These are phyloP conservation scores for Plenodomus biglobosus DNA, from an alignment of 2,329 filamentous ascomycete species.

Conservation along the genomic window DNA sequence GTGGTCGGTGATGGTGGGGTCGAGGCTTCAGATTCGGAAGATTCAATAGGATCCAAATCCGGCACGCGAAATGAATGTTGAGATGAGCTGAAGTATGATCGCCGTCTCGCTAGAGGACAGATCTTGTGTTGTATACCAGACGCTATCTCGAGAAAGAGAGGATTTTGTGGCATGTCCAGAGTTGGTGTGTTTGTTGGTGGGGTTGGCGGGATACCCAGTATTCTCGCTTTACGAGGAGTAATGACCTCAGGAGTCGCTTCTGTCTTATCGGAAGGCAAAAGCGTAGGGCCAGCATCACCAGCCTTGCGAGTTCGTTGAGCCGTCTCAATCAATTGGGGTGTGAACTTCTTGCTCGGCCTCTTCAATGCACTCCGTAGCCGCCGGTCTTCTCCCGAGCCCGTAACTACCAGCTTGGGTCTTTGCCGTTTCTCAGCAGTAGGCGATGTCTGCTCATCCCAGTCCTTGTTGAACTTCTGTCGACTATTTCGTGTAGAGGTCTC, in stretches of 20 bases:
- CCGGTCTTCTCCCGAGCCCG: background rate
- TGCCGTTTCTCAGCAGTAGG: constrained; percentile 28
- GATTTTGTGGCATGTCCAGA: constrained; percentile 34
- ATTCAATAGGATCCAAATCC: constrained; percentile 62
- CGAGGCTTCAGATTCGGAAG: constrained; percentile 58
- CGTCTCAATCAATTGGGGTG: constrained; percentile 80
- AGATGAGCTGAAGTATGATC: constrained; percentile 43
- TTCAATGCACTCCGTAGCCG: constrained; percentile 26
- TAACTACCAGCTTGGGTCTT: constrained; percentile 13
- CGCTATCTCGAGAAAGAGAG: constrained; percentile 36
- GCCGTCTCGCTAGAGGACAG: constrained; percentile 32
- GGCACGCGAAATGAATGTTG: constrained; percentile 63
- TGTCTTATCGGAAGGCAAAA: constrained; percentile 68
- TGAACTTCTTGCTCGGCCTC: constrained; percentile 57
- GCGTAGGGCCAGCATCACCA: constrained; percentile 64
- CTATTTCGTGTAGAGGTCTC: constrained; percentile 34
- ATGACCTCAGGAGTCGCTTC: constrained; percentile 62
- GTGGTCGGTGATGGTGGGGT: constrained; percentile 50
- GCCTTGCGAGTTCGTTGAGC: constrained; percentile 69
- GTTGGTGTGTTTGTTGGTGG: constrained; percentile 44
- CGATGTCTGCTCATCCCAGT: constrained; percentile 28
- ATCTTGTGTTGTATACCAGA: constrained; percentile 32
- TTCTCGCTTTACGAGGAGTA: constrained; percentile 27
- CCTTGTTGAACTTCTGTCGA: constrained; percentile 30
- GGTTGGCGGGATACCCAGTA: constrained; percentile 55